These are phyloP conservation scores for Bombardia bombarda DNA, from an alignment of 495 filamentous ascomycete genomes.

Conservation along the genomic window DNA sequence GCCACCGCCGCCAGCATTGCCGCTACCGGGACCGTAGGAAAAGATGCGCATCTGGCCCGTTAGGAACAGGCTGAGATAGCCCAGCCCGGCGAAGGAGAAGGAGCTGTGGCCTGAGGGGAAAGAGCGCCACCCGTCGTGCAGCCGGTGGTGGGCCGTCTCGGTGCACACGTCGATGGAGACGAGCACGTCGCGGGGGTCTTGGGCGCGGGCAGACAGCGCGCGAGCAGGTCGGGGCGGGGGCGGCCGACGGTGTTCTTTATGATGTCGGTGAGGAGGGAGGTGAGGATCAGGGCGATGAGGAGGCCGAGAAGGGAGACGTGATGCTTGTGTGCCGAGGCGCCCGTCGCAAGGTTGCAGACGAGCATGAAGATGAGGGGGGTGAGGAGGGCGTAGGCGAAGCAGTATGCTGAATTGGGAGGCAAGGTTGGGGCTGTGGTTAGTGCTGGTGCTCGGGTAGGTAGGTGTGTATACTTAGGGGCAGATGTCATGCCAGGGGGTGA, in stretches of 20 bases:
- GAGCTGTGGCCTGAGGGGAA: slow-evolving; percentile 87
- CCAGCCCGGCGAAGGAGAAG: slow-evolving; percentile 79
- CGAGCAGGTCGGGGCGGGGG: slow-evolving; percentile 82
- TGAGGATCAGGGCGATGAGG: slow-evolving; percentile 65
- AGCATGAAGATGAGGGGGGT: slow-evolving; percentile 60
- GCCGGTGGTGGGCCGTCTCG: slow-evolving; percentile 60
- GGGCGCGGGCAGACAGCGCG: slow-evolving; percentile 67
- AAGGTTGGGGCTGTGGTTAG: no score
- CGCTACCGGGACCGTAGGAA: slow-evolving; percentile 46
- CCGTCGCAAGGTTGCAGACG: slow-evolving; percentile 52
- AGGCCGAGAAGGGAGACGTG: slow-evolving; percentile 83
- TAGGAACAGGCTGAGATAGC: slow-evolving; percentile 73
- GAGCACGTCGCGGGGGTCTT: slow-evolving; percentile 59
- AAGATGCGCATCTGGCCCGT: slow-evolving; percentile 74
- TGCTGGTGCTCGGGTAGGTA: no score
- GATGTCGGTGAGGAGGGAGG: slow-evolving; percentile 77
- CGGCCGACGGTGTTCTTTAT: slow-evolving; percentile 89
- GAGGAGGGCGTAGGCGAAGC: slow-evolving; percentile 67
- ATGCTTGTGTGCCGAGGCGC: slow-evolving; percentile 63
- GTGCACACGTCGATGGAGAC: slow-evolving; percentile 77
- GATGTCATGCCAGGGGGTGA: background rate
- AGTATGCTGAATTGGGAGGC: slow-evolving; percentile 43
- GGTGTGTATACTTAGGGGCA: no score
- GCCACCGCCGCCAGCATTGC: slow-evolving; percentile 3
- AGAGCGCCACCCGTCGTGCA: slow-evolving; percentile 90